A percentile compares a stretch with the other conserved stretches of the same genome.
These are phyloP conservation scores for Grosmannia clavigera DNA, from an alignment of 2,329 filamentous ascomycete species.

Conservation along the genomic window DNA sequence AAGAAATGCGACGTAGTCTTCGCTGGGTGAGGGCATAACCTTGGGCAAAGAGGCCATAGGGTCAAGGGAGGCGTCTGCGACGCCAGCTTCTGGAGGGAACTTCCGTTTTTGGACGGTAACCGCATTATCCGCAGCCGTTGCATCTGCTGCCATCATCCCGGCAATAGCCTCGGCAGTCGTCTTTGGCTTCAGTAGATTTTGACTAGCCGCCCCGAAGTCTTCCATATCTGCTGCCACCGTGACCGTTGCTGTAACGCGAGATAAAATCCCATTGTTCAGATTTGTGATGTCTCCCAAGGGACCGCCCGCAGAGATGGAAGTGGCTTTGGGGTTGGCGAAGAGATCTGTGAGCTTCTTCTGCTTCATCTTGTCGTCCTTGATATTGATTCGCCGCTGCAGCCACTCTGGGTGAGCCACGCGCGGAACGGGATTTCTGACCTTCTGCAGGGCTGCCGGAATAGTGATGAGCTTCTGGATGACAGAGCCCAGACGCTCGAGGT, in stretches of 20 bases:
- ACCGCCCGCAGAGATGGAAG: conserved; percentile 18
- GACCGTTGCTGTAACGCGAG: conserved; percentile 20
- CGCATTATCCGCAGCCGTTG: conserved; percentile 19
- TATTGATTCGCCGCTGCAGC: conserved; percentile 85
- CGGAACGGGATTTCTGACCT: conserved; percentile 87
- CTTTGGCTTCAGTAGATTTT: conserved; percentile 53
- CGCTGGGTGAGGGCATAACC: conserved; percentile 69
- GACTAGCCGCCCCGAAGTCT: conserved; percentile 49
- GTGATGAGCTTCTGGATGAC: conserved; percentile 99
- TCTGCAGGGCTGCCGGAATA: conserved; percentile 91
- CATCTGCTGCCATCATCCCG: neutral
- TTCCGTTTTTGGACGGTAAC: conserved; percentile 55
- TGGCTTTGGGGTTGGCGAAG: conserved; percentile 45
- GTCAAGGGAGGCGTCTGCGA: conserved; percentile 46
- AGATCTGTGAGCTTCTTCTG: conserved; percentile 97
- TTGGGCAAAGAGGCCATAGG: conserved; percentile 74
- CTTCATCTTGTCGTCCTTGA: conserved; percentile 94
- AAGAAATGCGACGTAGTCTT: conserved; percentile 80
- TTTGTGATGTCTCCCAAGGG: conserved; percentile 65
- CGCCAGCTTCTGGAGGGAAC: conserved; percentile 48
- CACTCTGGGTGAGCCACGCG: conserved; percentile 91
- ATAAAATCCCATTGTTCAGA: conserved; percentile 26
- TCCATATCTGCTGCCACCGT: conserved; percentile 49
- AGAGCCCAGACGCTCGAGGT: conserved; percentile 85
- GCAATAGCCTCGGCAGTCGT: conserved; percentile 37